Evolutionary conservation across 176 grass and related monocot species (phyloP), one percentile per base, ranked within the genome.

Genomic region (Dendrocalamus sinicus): DNA sequence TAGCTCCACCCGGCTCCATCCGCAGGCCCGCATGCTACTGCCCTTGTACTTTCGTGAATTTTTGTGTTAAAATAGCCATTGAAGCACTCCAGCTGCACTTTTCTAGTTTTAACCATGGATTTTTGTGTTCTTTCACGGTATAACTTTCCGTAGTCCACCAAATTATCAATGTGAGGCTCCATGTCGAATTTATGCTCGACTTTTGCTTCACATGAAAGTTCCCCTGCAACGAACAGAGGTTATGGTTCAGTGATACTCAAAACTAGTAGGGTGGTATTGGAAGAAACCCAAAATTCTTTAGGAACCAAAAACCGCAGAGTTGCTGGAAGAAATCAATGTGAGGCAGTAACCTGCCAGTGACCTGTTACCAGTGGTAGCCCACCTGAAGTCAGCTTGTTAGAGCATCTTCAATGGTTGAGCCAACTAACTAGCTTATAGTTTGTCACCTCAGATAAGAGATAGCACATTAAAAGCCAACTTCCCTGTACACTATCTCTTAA

Each of bases 111-210:
- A 39, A 92, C 80, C 91, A 93, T 95, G 20, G 83, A 94, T 16
- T 80, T 94, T 43, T 95, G 92, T 35, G 95, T 98, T 76, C 95
- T 98, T 93, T 98, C 95, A 75, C 93, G 91, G 69, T 91, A 95
- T 70, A 95, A 87, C 85, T 93, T 98, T 13, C 87, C 89, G 69
- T 98, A 98, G 54, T 98, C 89, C 67, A 78, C 68, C 71, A 98
- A 90, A 90, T 98, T 98, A 55, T 98, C 95, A 83, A 81, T 93
- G 72, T 95, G 95, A 59, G 91, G 95, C 51, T 98, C 88, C 93
- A 98, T 93, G 62, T 98, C 95, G 46, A 98, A 98, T 70, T 98
- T 98, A 77, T 98, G 89, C 55, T 98, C 93, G 0, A 95, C 93
- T 84, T 92, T 95, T 70, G 93, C 95, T 90, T 98, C 93, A 10